These are phyloP conservation scores for Apiotrichum mycotoxinovorans DNA, from an alignment of 1,284 basidiomycete genomes.

Conservation along the genomic window DNA sequence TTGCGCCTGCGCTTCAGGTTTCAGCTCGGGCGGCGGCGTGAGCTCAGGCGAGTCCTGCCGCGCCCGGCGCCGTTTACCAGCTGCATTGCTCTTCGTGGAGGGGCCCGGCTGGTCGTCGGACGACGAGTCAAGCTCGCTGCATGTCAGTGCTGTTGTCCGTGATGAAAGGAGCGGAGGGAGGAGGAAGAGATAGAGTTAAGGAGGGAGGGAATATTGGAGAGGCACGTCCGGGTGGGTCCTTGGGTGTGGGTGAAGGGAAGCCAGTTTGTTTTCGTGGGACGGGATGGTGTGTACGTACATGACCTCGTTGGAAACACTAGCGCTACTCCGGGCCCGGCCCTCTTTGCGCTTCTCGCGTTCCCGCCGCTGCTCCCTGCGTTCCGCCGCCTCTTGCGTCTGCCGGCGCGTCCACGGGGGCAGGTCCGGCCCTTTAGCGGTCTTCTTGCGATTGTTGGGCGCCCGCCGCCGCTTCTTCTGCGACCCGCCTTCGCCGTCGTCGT, in stretches of 20 bases:
- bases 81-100: constrained; percentile 1
- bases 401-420: constrained; percentile 12
- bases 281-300: no score
- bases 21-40: constrained; percentile 35
- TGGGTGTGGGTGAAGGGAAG: no score
- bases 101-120: not conserved
- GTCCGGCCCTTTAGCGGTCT: not conserved
- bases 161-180: no score
- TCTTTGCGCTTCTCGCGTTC: not conserved
- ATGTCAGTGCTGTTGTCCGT: not conserved
- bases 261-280: no score
- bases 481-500: not conserved
- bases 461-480: not conserved
- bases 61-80: not conserved
- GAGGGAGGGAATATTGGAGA: no score
- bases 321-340: not conserved
- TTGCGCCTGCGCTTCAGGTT: constrained; percentile 12
- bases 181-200: no score
- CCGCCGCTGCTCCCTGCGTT: not conserved
- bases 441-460: not conserved
- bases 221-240: no score
- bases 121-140: not conserved
- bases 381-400: not conserved
- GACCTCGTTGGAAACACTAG: not conserved
- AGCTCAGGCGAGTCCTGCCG: constrained; percentile 11